Base-by-base conservation (phyloP, 2,329 filamentous ascomycete species). In the Penicillium sp. region DNA sequence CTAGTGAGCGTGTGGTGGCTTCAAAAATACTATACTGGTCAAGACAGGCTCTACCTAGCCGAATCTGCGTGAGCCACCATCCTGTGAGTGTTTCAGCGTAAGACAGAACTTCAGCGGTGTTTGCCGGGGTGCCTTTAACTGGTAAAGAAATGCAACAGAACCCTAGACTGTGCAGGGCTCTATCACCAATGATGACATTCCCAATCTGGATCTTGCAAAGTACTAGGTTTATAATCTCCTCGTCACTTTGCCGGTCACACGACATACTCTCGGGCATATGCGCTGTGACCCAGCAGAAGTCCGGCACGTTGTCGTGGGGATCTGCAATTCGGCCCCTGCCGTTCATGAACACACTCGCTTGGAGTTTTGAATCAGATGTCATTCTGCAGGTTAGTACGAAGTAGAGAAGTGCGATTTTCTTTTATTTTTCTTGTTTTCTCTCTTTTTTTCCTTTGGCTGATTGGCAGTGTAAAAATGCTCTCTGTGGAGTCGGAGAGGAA, bases 21-120 rank as follows among this genome's bases (percentile, higher is more conserved):
- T 51, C 14, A 35, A 51, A 51, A 30, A 37, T 28, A 44, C 49
- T 36, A 22, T 44, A 45, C 31, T 51, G 40, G 31, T 51, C 49
- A 45, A 51, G 30, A 46, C 25, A 45, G 12, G 14, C 49, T n/a
- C 12, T 28, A 33, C 31, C 40, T 4, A 51, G 9, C 4, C 49
- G 49, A 12, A 51, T 37, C 17, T 45, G 31, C n/a, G n/a, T 35
- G 14, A 51, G 40, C 31, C 49, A 51, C 40, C 49, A 37, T 30
- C 28, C 41, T 2, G 17, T 28, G 1, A 51, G 30, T 9, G 9
- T 33, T 45, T 45, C 49, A 12, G 40, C 31, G 17, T 45, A 30
- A 37, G 11, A 5, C 16, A 40, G n/a, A 16, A 53, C 26, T 19
- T 25, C 28, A 28, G n/a, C 10, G 25, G 19, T 16, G 4, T 17